Evolutionary conservation across 2,329 filamentous ascomycete species (phyloP).

Genomic region (Mycosphaerella sp.): DNA sequence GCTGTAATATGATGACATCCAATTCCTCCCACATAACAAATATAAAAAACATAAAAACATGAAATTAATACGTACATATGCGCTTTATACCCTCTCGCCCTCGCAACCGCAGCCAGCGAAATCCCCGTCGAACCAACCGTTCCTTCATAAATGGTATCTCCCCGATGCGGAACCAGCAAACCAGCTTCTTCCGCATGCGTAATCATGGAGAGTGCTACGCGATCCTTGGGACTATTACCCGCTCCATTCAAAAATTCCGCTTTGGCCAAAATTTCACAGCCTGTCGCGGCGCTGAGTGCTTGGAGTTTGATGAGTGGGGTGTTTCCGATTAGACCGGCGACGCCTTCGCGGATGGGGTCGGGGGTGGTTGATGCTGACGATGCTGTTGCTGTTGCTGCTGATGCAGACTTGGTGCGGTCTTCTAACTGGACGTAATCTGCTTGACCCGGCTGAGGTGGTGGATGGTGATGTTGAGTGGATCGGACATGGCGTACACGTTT

Average conservation of each 20-base stretch:
- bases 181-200: slow-evolving; percentile 69
- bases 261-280: slow-evolving; percentile 85
- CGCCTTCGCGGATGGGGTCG: slow-evolving; percentile 59
- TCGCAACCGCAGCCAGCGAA: slow-evolving; percentile 79
- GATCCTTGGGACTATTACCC: slow-evolving; percentile 88
- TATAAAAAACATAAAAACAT: no score
- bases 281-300: slow-evolving; percentile 63
- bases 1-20: no score
- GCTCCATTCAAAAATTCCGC: slow-evolving; percentile 95
- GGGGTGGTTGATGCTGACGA: no score
- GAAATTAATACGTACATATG: slow-evolving; percentile 58
- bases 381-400: no score
- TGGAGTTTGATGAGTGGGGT: slow-evolving; percentile 6
- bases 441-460: slow-evolving; percentile 20
- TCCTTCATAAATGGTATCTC: slow-evolving; percentile 95
- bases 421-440: slow-evolving; percentile 28
- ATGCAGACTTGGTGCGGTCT: slow-evolving; percentile 23
- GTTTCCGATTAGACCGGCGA: slow-evolving; percentile 59
- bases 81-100: slow-evolving; percentile 81
- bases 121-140: slow-evolving; percentile 96
- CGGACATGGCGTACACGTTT: slow-evolving; percentile 31
- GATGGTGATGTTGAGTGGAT: slow-evolving; percentile 23
- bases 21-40: no score
- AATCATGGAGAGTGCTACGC: slow-evolving; percentile 89
- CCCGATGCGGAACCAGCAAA: slow-evolving; percentile 67